Conservation (phyloP, 306 rosid genomes). For the Coriaria nepalensis region DNA sequence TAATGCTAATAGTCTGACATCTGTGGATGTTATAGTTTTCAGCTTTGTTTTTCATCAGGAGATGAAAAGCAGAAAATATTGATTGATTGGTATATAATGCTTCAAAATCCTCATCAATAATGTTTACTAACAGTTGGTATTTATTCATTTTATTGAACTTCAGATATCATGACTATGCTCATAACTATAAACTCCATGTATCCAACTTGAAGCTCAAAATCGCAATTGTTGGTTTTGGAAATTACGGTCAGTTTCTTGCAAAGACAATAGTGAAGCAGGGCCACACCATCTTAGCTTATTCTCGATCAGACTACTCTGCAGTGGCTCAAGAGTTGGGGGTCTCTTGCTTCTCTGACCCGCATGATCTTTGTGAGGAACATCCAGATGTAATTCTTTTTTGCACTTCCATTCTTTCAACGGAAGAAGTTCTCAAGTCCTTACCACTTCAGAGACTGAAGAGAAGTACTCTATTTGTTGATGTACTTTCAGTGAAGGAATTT, state of each 20-base stretch:
- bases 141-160: constrained; percentile 1
- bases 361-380: constrained; percentile 84
- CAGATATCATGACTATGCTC: constrained; percentile 24
- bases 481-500: constrained; percentile 81
- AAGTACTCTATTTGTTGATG: constrained; percentile 81
- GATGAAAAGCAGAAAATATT: background rate
- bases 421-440: constrained; percentile 56
- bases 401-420: constrained; percentile 78
- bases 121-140: background rate
- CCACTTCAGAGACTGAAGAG: constrained; percentile 72
- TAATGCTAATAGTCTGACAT: background rate
- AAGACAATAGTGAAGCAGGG: constrained; percentile 53
- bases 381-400: constrained; percentile 83
- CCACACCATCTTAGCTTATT: constrained; percentile 62
- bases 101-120: too few species aligned
- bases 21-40: background rate
- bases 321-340: constrained; percentile 52
- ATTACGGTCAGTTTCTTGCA: constrained; percentile 86
- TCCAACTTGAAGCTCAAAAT: constrained; percentile 43
- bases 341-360: constrained; percentile 41
- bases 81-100: background rate
- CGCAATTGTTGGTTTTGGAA: constrained; percentile 76
- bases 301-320: constrained; percentile 56
- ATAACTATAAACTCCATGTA: constrained; percentile 12
- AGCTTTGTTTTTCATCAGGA: background rate